These are phyloP conservation scores for Sphaerostilbella broomeana DNA, from an alignment of 2,329 filamentous ascomycete species.

Conservation along the genomic window DNA sequence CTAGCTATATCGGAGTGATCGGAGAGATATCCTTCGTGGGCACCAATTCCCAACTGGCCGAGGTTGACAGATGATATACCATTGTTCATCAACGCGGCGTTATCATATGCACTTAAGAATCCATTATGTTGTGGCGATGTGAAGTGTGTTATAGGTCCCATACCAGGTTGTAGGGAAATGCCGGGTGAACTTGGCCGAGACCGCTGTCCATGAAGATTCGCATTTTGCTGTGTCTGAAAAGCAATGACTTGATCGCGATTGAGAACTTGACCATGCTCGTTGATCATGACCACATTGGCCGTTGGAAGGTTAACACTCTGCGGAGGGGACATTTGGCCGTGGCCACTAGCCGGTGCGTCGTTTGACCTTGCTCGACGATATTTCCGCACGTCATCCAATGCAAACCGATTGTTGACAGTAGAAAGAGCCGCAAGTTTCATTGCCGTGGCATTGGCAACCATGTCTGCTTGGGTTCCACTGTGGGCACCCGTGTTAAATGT, in stretches of 20 bases:
- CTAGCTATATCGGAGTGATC: constrained; percentile 89
- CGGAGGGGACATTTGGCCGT: constrained; percentile 60
- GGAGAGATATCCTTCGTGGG: constrained; percentile 81
- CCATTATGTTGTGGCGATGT: constrained; percentile 90
- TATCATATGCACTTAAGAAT: constrained; percentile 84
- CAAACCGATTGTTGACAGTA: constrained; percentile 96
- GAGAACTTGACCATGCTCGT: constrained; percentile 83
- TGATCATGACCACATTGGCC: constrained; percentile 86
- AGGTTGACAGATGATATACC: constrained; percentile 66
- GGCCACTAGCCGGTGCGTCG: constrained; percentile 61
- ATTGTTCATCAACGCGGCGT: constrained; percentile 62
- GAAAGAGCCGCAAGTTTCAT: constrained; percentile 98
- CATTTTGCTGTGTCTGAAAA: constrained; percentile 62
- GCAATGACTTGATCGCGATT: constrained; percentile 79
- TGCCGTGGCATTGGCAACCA: constrained; percentile 96
- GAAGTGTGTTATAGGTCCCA: constrained; percentile 63
- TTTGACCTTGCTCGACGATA: constrained; percentile 88
- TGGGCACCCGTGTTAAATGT: constrained; percentile 60
- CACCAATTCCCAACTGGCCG: constrained; percentile 61
- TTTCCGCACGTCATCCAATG: constrained; percentile 92
- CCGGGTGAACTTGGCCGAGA: constrained; percentile 89
- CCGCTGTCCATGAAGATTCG: constrained; percentile 59
- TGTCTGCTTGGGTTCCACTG: constrained; percentile 72
- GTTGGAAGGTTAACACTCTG: constrained; percentile 58
- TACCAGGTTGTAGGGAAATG: constrained; percentile 65